Base-by-base conservation (phyloP, 768 basidiomycete genomes). In the Rhizopogon vulgaris region DNA sequence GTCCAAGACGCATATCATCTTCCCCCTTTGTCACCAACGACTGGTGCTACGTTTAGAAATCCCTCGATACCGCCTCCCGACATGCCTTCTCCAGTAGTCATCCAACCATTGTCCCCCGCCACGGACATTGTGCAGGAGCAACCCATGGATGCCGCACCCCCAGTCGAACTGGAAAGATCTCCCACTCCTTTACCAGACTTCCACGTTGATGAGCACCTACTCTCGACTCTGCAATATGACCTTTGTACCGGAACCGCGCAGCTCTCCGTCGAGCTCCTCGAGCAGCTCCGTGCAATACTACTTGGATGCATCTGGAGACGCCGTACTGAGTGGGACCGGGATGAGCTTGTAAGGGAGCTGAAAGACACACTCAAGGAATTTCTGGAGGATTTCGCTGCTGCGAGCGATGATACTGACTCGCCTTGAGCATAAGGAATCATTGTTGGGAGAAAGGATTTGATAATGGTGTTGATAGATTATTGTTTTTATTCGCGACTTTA, bases 271-370 rank as follows among this genome's bases (percentile, higher is more conserved):
- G 96, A 22, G 22, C 22, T 22, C 3, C 22, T 22, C 22, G 22
- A 98, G 64, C 94, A 98, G 67, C 76, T 99, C 6, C 82, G 96
- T 5, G 94, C 96, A 7, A 82, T 79, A 2, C 87, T 84, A 59
- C 78, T 94, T 24, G 82, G 83, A 38, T 73, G 73, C 46, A 76
- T 97, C n/a, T 99, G 94, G 94, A 73, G 81, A 27, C 83, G 81
- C 56, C 71, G 94, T 34, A 71, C 73, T 11, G 86, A 87, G 32
- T 99, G 96, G 96, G 80, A 96, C 62, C 76, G 94, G 41, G 78
- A 80, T 58, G 68, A 62, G 6, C 71, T 94, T 47, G 64, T 95
- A 2, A 63, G 64, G 27, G 82, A 88, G 56, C 66, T 94, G 48
- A 57, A 75, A 50, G 72, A 69, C 8, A 66, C 79, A n/a, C 75